These are phyloP conservation scores for Trichoderma asperellum DNA, from an alignment of 2,329 filamentous ascomycete genomes.

Conservation along the genomic window DNA sequence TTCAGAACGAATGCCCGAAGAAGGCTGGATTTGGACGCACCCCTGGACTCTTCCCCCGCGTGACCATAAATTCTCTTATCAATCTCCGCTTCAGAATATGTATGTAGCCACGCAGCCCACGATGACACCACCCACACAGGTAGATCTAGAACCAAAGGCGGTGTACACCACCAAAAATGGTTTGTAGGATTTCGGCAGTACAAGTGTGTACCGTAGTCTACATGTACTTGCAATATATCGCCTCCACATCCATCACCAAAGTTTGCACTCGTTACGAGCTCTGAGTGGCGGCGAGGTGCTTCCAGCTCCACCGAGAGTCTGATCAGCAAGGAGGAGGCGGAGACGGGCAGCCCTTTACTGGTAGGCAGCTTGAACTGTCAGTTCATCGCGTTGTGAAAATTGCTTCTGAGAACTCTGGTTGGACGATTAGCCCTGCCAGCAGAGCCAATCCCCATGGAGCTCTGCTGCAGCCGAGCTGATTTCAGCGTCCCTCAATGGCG, in stretches of 20 bases:
- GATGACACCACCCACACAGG: slow-evolving; percentile 10
- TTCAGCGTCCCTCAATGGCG: slow-evolving; percentile 1
- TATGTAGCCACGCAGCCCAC: slow-evolving; percentile 9
- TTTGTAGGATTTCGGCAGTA: background rate
- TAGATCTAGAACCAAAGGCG: slow-evolving; percentile 13
- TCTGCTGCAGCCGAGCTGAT: slow-evolving; percentile 11
- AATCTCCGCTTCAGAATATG: slow-evolving; percentile 11
- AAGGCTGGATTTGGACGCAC: slow-evolving; percentile 16
- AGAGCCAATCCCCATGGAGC: slow-evolving; percentile 2
- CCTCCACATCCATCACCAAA: background rate
- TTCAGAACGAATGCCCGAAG: slow-evolving; percentile 16
- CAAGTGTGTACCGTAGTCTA: background rate
- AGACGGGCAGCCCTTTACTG: background rate
- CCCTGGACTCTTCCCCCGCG: slow-evolving; percentile 15
- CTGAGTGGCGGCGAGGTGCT: slow-evolving; percentile 4
- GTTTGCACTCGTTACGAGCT: background rate
- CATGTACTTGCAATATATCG: background rate
- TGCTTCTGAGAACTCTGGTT: background rate
- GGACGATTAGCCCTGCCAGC: slow-evolving; percentile 4
- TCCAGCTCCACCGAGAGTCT: slow-evolving; percentile 7
- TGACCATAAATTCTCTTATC: slow-evolving; percentile 23
- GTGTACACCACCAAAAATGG: background rate
- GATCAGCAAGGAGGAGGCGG: slow-evolving; percentile 7
- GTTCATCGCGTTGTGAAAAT: background rate
- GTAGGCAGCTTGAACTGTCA: background rate